phyloP scores from a whole-genome alignment of 371 early-diverging fungal species.

The Syncephalis plumigaleata region DNA sequence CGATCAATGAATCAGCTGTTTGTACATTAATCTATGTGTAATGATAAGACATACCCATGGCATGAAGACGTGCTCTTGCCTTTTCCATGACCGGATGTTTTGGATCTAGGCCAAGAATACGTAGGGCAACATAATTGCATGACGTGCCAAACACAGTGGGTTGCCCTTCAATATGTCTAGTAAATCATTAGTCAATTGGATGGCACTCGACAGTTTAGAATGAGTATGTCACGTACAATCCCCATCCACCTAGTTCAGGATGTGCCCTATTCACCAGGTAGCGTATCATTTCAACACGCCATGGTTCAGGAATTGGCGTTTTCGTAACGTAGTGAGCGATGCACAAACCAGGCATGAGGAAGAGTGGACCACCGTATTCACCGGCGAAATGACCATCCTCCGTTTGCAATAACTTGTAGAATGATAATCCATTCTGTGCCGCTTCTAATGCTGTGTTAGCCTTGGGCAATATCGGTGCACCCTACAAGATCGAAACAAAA shows the following conservation, averaged over 20 bases:
- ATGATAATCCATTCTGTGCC: slow-evolving; percentile 77
- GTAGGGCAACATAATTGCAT: slow-evolving; percentile 78
- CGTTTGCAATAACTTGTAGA: slow-evolving; percentile 76
- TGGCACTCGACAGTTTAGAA: too few species aligned
- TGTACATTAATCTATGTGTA: not conserved
- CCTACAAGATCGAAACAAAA: slow-evolving; percentile 11
- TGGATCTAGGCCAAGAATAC: slow-evolving; percentile 72
- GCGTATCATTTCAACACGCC: slow-evolving; percentile 63
- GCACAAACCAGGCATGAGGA: slow-evolving; percentile 76
- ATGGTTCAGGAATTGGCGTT: slow-evolving; percentile 31
- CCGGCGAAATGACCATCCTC: slow-evolving; percentile 94
- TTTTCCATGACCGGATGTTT: slow-evolving; percentile 75
- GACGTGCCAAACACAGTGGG: slow-evolving; percentile 92
- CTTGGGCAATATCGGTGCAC: slow-evolving; percentile 23
- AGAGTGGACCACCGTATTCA: slow-evolving; percentile 95
- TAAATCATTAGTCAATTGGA: slow-evolving; percentile 3
- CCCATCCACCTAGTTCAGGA: slow-evolving; percentile 89
- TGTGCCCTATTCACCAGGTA: slow-evolving; percentile 73
- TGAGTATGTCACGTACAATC: slow-evolving; percentile 39
- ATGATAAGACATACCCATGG: slow-evolving; percentile 32
- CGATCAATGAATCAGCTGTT: not conserved
- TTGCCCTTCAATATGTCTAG: slow-evolving; percentile 76
- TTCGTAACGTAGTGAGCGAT: slow-evolving; percentile 75
- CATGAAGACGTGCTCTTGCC: slow-evolving; percentile 72
- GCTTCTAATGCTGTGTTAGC: slow-evolving; percentile 51